Percentiles rank a stretch among this genome's conserved stretches.
Evolutionary conservation across 768 basidiomycete species (phyloP).

Genomic region (Agaricus sinodeliciosus): DNA sequence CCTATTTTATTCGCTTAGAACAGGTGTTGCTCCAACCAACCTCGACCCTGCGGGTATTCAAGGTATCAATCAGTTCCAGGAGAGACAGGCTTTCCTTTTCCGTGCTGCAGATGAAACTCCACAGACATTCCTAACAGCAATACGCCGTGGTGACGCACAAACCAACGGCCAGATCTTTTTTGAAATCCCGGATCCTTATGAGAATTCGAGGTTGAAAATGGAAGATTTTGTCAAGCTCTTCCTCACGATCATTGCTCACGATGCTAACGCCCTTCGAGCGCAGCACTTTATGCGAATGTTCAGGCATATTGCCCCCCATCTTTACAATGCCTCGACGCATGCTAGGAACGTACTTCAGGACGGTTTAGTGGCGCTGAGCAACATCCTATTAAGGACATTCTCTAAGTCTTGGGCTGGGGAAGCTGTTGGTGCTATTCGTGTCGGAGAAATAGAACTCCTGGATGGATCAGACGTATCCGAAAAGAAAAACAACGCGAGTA

Average conservation of each 20-base stretch:
- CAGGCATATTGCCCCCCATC: slow-evolving; percentile 44
- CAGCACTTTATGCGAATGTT: slow-evolving; percentile 64
- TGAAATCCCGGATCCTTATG: slow-evolving; percentile 54
- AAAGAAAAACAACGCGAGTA: slow-evolving; percentile 44
- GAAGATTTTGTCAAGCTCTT: slow-evolving; percentile 67
- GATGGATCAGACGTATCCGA: slow-evolving; percentile 26
- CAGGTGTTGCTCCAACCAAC: slow-evolving; percentile 28
- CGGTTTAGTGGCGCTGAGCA: slow-evolving; percentile 62
- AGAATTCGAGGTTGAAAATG: slow-evolving; percentile 46
- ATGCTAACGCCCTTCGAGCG: slow-evolving; percentile 58
- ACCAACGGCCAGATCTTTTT: slow-evolving; percentile 34
- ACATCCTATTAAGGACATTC: slow-evolving; percentile 41
- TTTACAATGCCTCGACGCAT: slow-evolving; percentile 49
- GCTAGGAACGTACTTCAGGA: slow-evolving; percentile 54
- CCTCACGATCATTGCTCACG: slow-evolving; percentile 75
- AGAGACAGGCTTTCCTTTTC: slow-evolving; percentile 64
- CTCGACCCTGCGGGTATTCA: slow-evolving; percentile 65
- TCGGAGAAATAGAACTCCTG: slow-evolving; percentile 20
- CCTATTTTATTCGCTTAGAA: slow-evolving; percentile 53
- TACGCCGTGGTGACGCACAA: slow-evolving; percentile 38
- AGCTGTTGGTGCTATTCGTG: slow-evolving; percentile 19
- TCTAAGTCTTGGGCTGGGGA: slow-evolving; percentile 40
- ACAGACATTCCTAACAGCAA: slow-evolving; percentile 55
- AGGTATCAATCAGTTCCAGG: slow-evolving; percentile 53
- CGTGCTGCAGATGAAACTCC: slow-evolving; percentile 68